phyloP scores from a whole-genome alignment of 2,329 filamentous ascomycete species.

The Clarireedia monteithiana region DNA sequence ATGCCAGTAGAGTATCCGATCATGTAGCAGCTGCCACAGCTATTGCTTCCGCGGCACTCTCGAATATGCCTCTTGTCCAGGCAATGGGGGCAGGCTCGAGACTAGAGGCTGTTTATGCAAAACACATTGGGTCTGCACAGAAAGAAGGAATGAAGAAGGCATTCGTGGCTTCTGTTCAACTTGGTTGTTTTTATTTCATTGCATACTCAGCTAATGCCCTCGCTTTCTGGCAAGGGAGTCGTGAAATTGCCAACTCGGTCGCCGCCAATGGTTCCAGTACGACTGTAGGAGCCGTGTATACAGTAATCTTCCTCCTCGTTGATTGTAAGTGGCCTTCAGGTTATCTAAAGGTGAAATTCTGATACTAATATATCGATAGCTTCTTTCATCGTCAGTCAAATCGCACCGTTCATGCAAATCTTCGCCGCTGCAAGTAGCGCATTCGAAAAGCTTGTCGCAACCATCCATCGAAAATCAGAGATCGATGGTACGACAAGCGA shows the following conservation, averaged over 20 bases:
- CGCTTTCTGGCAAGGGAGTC: constrained; percentile 48
- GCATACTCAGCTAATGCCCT: constrained; percentile 41
- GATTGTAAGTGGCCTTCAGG: constrained; percentile 34
- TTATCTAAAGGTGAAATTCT: too few relatives aligned
- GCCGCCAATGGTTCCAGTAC: constrained; percentile 16
- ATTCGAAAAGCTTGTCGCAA: background rate
- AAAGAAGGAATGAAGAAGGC: constrained; percentile 41
- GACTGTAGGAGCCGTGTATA: constrained; percentile 29
- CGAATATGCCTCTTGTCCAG: background rate
- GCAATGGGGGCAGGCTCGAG: background rate
- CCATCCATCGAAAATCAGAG: background rate
- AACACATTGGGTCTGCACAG: constrained; percentile 25
- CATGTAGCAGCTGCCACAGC: background rate
- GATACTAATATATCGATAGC: background rate
- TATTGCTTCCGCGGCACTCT: background rate
- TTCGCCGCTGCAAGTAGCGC: background rate
- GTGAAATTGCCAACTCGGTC: constrained; percentile 32
- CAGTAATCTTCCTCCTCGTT: constrained; percentile 44
- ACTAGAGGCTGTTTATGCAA: background rate
- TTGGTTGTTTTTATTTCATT: constrained; percentile 34
- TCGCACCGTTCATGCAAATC: constrained; percentile 3
- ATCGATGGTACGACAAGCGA: constrained; percentile 16
- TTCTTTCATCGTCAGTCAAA: constrained; percentile 2
- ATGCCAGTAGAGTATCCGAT: background rate
- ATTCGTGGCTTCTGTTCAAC: constrained; percentile 38